Base-by-base conservation (phyloP, 345 rosid genomes). In the Clarkia xantiana region DNA sequence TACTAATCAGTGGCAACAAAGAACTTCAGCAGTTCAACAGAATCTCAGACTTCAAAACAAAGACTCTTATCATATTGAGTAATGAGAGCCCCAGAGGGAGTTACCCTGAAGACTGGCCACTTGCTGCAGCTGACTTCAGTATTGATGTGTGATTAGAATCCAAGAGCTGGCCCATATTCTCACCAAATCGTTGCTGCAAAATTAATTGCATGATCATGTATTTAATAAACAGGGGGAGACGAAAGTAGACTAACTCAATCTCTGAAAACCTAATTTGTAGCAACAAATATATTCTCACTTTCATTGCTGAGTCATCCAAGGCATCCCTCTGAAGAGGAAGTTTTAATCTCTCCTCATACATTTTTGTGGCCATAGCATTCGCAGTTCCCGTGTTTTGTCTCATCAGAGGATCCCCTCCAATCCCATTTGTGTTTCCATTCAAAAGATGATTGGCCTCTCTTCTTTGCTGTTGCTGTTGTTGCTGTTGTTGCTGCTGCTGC, bases 21-120 rank as follows among this genome's bases (percentile, higher is more conserved):
- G 8, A 4, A 10, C 36, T 29, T 29, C 36, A 29, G 9, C 36
- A 29, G 36, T 29, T 29, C 36, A 29, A 29, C 36, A 7, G 8
- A 29, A 7, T 23, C 36, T 10, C 36, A 29, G 8, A 29, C 36
- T 29, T 29, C 8, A 29, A 29, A 29, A 29, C 36, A 29, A 7
- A 7, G 8, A 5, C 36, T 3, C 9, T 7, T 29, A 29, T 29
- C 0, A 49, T 46, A 20, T 40, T 29, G 52, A 52, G 53, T 8
- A 11, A 44, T 48, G 44, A 52, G 34, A 56, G 52, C 44, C 46
- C 59, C 13, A 46, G 54, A 66, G 74, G 66, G 53, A 66, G 63
- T 67, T 53, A 90, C 98, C 96, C 98, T 56, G 94, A 71, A 62
- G 96, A 69, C 62, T 81, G 97, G 69, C 94, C 78, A 11, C 86